Evolutionary conservation across 495 filamentous ascomycete genomes (phyloP).

Genomic region (Aspergillus bertholletiae): DNA sequence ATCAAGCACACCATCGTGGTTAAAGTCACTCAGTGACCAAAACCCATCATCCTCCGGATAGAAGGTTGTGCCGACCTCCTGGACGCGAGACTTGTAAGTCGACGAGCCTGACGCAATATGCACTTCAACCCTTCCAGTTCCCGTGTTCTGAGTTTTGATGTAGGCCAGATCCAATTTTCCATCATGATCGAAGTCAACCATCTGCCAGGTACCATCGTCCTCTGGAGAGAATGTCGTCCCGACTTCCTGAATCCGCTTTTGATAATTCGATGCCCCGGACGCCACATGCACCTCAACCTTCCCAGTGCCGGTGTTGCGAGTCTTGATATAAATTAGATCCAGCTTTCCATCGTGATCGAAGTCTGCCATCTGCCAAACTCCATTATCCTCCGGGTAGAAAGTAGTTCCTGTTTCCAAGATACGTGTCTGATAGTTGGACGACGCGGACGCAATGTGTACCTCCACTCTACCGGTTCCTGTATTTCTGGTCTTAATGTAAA

Average conservation of each 20-base stretch:
- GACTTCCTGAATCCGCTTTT: not conserved
- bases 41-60: slow-evolving; percentile 2
- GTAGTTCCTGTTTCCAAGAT: not conserved
- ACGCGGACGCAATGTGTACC: slow-evolving; percentile 2
- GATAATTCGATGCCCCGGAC: slow-evolving; percentile 1
- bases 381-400: slow-evolving; percentile 5
- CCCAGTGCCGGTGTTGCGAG: slow-evolving; percentile 1
- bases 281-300: slow-evolving; percentile 3
- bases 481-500: slow-evolving; percentile 3
- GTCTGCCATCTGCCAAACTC: slow-evolving; percentile 1
- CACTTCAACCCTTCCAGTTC: slow-evolving; percentile 2
- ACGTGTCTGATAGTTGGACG: slow-evolving; percentile 3
- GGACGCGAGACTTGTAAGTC: not conserved
- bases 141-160: not conserved
- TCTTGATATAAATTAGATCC: slow-evolving; percentile 5
- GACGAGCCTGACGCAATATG: slow-evolving; percentile 1
- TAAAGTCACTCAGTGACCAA: slow-evolving; percentile 1
- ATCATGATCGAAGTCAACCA: slow-evolving; percentile 1
- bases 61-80: slow-evolving; percentile 3
- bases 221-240: not conserved
- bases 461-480: not conserved
- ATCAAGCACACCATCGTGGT: not conserved
- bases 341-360: slow-evolving; percentile 1
- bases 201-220: slow-evolving; percentile 1
- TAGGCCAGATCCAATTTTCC: not conserved